Evolutionary conservation across 2,329 filamentous ascomycete genomes (phyloP).

Genomic region (Ascochyta clinopodiicola): DNA sequence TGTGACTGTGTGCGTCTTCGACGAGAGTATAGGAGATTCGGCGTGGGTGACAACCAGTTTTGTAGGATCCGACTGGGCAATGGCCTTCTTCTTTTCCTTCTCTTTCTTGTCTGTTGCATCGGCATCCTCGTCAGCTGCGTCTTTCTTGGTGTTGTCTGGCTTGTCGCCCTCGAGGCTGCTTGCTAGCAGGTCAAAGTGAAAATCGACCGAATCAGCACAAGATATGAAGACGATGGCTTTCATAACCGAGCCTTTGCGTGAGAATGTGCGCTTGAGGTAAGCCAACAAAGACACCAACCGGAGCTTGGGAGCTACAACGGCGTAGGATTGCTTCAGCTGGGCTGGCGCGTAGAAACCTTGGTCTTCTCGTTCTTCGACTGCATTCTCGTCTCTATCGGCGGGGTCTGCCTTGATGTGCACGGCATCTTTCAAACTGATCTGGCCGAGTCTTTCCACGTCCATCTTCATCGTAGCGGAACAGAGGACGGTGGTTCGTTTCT

Average conservation of each 20-base stretch:
- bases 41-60: conserved; percentile 65
- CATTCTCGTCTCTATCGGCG: conserved; percentile 58
- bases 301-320: conserved; percentile 86
- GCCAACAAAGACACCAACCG: conserved; percentile 87
- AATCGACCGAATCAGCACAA: conserved; percentile 95
- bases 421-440: conserved; percentile 94
- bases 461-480: conserved; percentile 99
- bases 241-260: conserved; percentile 88
- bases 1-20: conserved; percentile 76
- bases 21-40: conserved; percentile 74
- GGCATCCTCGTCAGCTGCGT: conserved; percentile 32
- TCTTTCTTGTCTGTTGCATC: conserved; percentile 20
- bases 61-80: conserved; percentile 49
- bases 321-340: conserved; percentile 91
- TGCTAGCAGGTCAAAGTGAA: conserved; percentile 86
- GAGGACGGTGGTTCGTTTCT: conserved; percentile 81
- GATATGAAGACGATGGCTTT: conserved; percentile 97
- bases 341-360: conserved; percentile 80
- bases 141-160: conserved; percentile 30
- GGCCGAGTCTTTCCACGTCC: conserved; percentile 90
- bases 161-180: conserved; percentile 43
- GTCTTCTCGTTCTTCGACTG: conserved; percentile 53
- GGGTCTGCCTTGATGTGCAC: conserved; percentile 79
- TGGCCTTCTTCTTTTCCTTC: conserved; percentile 42
- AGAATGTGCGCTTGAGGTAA: conserved; percentile 84